Percentiles rank a stretch among this genome's conserved stretches.
phyloP scores from a whole-genome alignment of 768 basidiomycete genomes.

The Boletus barrowsii region DNA sequence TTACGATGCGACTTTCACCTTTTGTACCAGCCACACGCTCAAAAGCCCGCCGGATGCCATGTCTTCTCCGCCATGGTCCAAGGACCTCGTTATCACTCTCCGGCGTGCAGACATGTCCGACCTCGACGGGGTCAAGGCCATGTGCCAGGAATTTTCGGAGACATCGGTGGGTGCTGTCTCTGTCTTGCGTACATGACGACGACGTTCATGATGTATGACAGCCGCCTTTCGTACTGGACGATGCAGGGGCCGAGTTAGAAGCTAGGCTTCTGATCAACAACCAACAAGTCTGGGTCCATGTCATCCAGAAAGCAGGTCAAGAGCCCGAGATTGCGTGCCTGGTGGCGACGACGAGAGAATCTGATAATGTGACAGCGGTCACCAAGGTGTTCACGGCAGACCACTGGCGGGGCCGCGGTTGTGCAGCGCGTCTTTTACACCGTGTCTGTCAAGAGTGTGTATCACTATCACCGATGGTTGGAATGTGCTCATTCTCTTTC shows the following conservation, averaged over 20 bases:
- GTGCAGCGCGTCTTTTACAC: conserved; percentile 60
- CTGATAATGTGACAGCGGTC: conserved; percentile 54
- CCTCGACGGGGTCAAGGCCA: conserved; percentile 32
- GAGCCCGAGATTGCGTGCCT: conserved; percentile 54
- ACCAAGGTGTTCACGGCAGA: conserved; percentile 70
- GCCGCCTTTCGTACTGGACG: conserved; percentile 54
- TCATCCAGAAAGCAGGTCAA: conserved; percentile 28
- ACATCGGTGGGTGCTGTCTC: conserved; percentile 48
- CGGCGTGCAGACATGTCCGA: conserved; percentile 35
- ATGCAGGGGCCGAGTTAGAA: conserved; percentile 44
- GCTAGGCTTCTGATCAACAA: conserved; percentile 47
- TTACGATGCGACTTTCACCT: conserved; percentile 59
- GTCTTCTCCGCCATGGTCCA: not conserved
- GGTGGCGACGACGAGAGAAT: conserved; percentile 66
- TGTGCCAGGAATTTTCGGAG: conserved; percentile 56
- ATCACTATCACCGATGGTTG: not conserved
- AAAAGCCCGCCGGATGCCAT: conserved; percentile 1
- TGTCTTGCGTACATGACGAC: not conserved
- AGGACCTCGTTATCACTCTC: conserved; percentile 25
- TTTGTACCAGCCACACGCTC: conserved; percentile 48
- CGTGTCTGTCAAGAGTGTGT: conserved; percentile 50
- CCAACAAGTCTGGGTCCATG: conserved; percentile 58
- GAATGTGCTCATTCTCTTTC: not conserved
- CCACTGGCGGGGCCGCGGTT: conserved; percentile 48
- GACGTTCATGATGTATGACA: conserved; percentile 17